Evolutionary conservation across 352 stramenopile genomes (phyloP), one percentile per base, ranked within the genome.

Genomic region (Phytophthora palmivora): DNA sequence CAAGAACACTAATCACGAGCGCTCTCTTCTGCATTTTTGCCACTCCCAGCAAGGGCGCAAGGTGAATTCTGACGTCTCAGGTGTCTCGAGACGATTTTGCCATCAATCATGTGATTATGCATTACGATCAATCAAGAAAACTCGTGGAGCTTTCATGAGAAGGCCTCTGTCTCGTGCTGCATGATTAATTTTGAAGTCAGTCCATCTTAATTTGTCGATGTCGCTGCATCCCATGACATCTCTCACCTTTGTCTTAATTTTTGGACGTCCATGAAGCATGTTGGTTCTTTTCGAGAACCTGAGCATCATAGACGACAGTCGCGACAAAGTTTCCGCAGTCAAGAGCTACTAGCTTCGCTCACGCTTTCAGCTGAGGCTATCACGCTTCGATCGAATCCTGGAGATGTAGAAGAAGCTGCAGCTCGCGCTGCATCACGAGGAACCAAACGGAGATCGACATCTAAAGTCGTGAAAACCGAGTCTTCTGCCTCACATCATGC

Each of bases 291-390:
- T 55, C 58, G 32, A 32, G 44, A 59, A 19, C 33, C 28, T 37
- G 36, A 68, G 12, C 46, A 57, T 24, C 34, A 48, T 12, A 52
- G 48, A 18, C 45, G 58, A 5, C 36, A 36, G 16, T 58, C 58
- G n/a, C 58, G 47, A 11, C 50, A 65, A 28, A 54, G 56, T 38
- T 75, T 82, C 16, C 61, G 73, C 2, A 82, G 70, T 6, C 63
- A 52, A 2, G 62, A 82, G 38, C 47, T 79, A 36, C 52, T 79
- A 7, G 47, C 55, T 7, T 67, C 67, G 14, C 57, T 78, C 18
- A 70, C 68, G 7, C 32, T 76, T 3, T 78, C 70, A 16, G 63
- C 57, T 4, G 74, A 79, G 26, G 70, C 67, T 5, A 77, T 78
- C 26, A 68, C 57, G 11, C 62, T 72, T 18, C 37, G 54, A 33